phyloP scores from a whole-genome alignment of 2,329 filamentous ascomycete genomes.

The Mycosphaerelloides madeirae region DNA sequence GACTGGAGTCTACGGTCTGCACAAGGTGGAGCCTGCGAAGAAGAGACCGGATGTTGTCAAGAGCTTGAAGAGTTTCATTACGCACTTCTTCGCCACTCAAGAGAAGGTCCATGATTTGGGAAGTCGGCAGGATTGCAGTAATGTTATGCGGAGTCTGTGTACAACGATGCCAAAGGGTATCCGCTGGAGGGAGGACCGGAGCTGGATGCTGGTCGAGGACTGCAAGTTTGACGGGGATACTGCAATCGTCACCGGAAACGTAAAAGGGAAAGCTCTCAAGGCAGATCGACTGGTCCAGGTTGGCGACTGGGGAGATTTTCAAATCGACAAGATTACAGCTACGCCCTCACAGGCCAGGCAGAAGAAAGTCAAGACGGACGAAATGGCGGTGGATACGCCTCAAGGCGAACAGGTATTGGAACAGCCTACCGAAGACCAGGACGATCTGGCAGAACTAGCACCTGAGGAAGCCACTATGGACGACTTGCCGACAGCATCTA shows the following conservation, averaged over 20 bases:
- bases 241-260: conserved; percentile 66
- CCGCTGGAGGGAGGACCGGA: conserved; percentile 90
- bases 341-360: conserved; percentile 60
- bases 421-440: conserved; percentile 69
- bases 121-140: conserved; percentile 83
- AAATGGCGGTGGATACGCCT: conserved; percentile 64
- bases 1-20: conserved; percentile 68
- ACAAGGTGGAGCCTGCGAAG: conserved; percentile 74
- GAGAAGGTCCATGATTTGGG: conserved; percentile 89
- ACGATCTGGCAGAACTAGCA: conserved; percentile 76
- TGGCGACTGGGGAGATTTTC: conserved; percentile 89
- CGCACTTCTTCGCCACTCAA: conserved; percentile 86
- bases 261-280: conserved; percentile 81
- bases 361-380: conserved; percentile 48
- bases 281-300: conserved; percentile 85
- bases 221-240: conserved; percentile 62
- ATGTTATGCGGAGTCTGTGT: conserved; percentile 85
- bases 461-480: conserved; percentile 81
- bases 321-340: conserved; percentile 81
- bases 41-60: conserved; percentile 68
- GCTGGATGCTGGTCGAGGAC: conserved; percentile 89
- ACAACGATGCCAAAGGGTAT: conserved; percentile 89
- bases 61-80: conserved; percentile 87
- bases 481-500: conserved; percentile 53
- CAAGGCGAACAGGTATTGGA: conserved; percentile 59